Conservation (phyloP, 1,139 yeast genomes). For the Hansenula lynferdii region DNA sequence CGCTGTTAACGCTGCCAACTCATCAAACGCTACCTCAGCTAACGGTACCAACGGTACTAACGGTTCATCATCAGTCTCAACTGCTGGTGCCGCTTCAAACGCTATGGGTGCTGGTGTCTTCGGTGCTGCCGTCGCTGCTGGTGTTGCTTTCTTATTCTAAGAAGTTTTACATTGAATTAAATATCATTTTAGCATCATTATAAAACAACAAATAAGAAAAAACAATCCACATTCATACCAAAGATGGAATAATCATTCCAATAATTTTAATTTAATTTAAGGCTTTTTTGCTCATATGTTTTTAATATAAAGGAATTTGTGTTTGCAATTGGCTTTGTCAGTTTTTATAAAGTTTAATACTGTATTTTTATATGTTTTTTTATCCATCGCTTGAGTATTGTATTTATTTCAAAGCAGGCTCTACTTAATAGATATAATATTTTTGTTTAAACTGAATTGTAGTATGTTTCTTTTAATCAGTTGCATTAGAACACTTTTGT, state of each 20-base stretch:
- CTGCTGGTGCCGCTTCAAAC: conserved; percentile 52
- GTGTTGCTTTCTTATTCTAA: conserved; percentile 65
- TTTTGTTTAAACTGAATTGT: not conserved
- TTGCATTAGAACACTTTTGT: no score
- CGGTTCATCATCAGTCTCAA: conserved; percentile 33
- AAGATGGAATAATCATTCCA: no score
- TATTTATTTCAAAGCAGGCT: not conserved
- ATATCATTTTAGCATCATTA: not conserved
- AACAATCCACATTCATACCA: no score
- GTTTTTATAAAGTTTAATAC: not conserved
- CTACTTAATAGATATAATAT: conserved; percentile 1
- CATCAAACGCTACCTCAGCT: conserved; percentile 8
- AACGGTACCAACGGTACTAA: conserved; percentile 27
- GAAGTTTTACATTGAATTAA: conserved; percentile 10
- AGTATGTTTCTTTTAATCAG: not conserved
- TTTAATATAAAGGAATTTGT: no score
- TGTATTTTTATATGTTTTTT: conserved; percentile 1
- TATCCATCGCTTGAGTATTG: not conserved
- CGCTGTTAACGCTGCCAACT: conserved; percentile 41
- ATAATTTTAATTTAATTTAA: no score
- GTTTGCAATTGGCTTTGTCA: not conserved
- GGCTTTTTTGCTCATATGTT: no score
- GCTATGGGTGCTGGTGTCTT: conserved; percentile 56
- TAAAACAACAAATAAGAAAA: not conserved
- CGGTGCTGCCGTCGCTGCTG: conserved; percentile 75